A percentile compares a stretch with the other conserved stretches of the same genome.
phyloP scores from a whole-genome alignment of 1,139 yeast genomes.

The Lodderomyces oxycetoniae region DNA sequence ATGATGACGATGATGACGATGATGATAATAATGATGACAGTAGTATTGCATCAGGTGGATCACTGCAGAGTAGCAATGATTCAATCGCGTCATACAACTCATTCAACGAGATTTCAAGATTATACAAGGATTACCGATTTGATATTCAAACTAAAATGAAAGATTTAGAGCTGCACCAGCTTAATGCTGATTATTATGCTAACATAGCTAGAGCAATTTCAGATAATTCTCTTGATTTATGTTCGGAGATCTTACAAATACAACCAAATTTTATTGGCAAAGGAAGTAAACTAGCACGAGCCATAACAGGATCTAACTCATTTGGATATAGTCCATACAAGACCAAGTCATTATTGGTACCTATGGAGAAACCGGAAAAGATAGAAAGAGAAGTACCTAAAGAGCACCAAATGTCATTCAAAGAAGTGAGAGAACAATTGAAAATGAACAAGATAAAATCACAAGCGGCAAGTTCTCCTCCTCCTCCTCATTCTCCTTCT shows the following conservation, averaged over 20 bases:
- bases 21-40: constrained; percentile 12
- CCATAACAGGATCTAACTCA: constrained; percentile 39
- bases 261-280: constrained; percentile 41
- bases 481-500: constrained; percentile 2
- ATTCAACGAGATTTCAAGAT: constrained; percentile 35
- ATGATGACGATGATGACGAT: constrained; percentile 18
- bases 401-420: constrained; percentile 28
- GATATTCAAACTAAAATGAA: constrained; percentile 20
- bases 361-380: constrained; percentile 19
- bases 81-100: constrained; percentile 36
- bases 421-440: constrained; percentile 34
- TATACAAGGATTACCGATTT: constrained; percentile 28
- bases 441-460: constrained; percentile 13
- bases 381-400: constrained; percentile 9
- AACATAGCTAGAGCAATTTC: constrained; percentile 32
- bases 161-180: constrained; percentile 14
- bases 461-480: neutral
- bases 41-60: constrained; percentile 21
- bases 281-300: constrained; percentile 44
- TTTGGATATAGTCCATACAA: constrained; percentile 40
- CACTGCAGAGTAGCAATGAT: constrained; percentile 1
- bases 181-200: constrained; percentile 29
- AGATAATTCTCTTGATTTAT: constrained; percentile 35
- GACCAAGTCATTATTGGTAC: constrained; percentile 39
- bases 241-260: constrained; percentile 33